Conservation (phyloP, 2,329 filamentous ascomycete genomes). For the Drechslerella dactyloides region DNA sequence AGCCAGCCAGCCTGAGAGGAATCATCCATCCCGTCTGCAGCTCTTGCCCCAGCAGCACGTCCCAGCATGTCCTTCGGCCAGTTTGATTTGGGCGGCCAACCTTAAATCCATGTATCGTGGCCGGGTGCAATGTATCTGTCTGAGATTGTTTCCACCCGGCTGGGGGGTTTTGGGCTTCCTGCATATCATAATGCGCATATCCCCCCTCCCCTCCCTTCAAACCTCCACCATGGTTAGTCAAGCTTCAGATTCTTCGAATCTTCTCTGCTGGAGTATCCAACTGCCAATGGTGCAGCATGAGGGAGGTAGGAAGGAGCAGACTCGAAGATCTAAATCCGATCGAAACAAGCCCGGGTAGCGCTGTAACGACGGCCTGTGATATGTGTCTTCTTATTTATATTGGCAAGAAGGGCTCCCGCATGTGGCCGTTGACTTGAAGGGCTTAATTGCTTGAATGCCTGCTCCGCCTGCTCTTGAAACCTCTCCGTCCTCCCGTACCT, state of each 20-base stretch:
- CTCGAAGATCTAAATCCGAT: constrained; percentile 2
- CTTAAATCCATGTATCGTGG: constrained; percentile 48
- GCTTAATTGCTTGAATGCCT: background rate
- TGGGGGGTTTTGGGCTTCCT: constrained; percentile 40
- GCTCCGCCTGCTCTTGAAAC: too few species aligned
- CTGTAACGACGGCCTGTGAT: background rate
- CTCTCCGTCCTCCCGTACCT: too few species aligned
- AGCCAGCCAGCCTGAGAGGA: constrained; percentile 14
- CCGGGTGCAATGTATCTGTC: constrained; percentile 50
- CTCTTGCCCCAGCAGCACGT: constrained; percentile 16
- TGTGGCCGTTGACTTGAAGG: background rate
- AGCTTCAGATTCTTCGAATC: constrained; percentile 22
- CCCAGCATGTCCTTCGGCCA: constrained; percentile 21
- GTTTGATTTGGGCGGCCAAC: constrained; percentile 38
- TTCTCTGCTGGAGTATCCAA: constrained; percentile 23
- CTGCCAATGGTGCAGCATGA: constrained; percentile 19
- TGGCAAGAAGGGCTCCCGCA: background rate
- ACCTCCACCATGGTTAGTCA: constrained; percentile 12
- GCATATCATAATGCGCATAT: constrained; percentile 40
- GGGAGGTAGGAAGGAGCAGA: background rate
- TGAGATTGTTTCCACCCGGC: constrained; percentile 46
- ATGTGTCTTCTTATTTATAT: constrained; percentile 48
- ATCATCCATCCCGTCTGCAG: constrained; percentile 9
- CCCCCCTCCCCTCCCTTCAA: constrained; percentile 8
- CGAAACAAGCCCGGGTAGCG: background rate